These are phyloP conservation scores for Debaryomycetaceae sp. DNA, from an alignment of 1,139 yeast species.

Conservation along the genomic window DNA sequence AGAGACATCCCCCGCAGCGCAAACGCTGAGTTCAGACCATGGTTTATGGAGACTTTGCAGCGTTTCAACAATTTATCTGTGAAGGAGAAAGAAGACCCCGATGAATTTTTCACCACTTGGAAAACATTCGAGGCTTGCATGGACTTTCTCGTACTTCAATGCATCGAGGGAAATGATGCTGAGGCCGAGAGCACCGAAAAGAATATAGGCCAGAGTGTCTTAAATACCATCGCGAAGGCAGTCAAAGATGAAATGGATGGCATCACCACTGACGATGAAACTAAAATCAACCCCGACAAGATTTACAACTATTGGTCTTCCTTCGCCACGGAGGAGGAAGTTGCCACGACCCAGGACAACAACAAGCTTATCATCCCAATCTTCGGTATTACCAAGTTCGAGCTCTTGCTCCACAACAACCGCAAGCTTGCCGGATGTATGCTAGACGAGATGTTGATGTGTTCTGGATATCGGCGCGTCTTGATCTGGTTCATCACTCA, in stretches of 20 bases:
- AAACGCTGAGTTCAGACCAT: constrained; percentile 26
- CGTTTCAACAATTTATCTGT: constrained; percentile 15
- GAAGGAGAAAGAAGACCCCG: constrained; percentile 16
- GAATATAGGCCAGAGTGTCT: constrained; percentile 34
- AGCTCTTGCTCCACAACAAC: constrained; percentile 31
- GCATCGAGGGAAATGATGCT: constrained; percentile 6
- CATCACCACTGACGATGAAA: constrained; percentile 9
- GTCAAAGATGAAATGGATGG: constrained; percentile 30
- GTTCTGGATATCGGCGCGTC: constrained; percentile 54
- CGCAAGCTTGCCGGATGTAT: constrained; percentile 47
- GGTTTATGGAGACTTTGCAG: constrained; percentile 17
- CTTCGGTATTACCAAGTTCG: constrained; percentile 39
- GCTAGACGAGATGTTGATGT: constrained; percentile 68
- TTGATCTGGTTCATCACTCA: constrained; percentile 68
- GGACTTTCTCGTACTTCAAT: constrained; percentile 2
- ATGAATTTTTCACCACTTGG: constrained; percentile 22
- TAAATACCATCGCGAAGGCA: constrained; percentile 50
- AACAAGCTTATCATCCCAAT: constrained; percentile 30
- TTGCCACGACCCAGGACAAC: constrained; percentile 21
- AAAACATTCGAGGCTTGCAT: constrained; percentile 4
- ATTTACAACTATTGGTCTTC: constrained; percentile 44
- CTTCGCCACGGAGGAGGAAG: constrained; percentile 25
- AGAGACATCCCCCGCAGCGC: constrained; percentile 61
- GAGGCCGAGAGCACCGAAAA: constrained; percentile 19
- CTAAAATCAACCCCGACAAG: constrained; percentile 42